A percentile compares a stretch with the other conserved stretches of the same genome.
phyloP scores from a whole-genome alignment of 345 rosid species.

The Mangifera indica region DNA sequence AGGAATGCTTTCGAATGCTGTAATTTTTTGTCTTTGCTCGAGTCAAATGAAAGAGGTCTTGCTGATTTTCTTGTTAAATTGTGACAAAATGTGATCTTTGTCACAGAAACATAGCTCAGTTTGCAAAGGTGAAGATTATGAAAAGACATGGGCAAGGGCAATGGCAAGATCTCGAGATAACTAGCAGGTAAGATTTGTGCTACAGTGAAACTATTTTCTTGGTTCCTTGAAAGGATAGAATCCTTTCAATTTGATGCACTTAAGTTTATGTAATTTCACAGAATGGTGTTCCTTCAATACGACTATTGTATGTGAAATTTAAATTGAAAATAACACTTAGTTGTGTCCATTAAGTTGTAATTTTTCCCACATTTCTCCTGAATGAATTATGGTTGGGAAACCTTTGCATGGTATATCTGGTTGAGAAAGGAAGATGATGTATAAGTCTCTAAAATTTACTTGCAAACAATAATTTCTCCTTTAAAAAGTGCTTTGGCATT shows the following conservation, averaged over 20 bases:
- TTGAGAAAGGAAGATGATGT: background rate
- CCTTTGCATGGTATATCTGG: too few relatives aligned
- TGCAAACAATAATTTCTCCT: background rate
- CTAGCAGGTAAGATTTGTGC: constrained; percentile 41
- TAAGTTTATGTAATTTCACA: background rate
- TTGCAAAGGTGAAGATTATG: constrained; percentile 79
- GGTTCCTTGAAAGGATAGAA: background rate
- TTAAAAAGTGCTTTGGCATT: background rate
- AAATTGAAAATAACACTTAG: background rate
- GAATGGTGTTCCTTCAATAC: background rate
- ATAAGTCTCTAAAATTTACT: background rate
- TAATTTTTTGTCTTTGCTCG: background rate
- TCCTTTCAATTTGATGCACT: background rate
- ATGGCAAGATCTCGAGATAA: constrained; percentile 74
- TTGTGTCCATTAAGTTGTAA: background rate
- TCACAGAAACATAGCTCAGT: constrained; percentile 83
- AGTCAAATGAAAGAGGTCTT: background rate
- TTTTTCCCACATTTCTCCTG: background rate
- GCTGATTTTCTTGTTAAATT: constrained; percentile 10
- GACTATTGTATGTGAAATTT: background rate
- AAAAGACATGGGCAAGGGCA: constrained; percentile 54
- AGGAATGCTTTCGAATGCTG: background rate
- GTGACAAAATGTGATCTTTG: constrained; percentile 19
- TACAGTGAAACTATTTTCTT: background rate
- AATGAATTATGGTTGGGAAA: background rate